Evolutionary conservation across 805 yeast species (phyloP).

Genomic region (Sungouiella thailandica): DNA sequence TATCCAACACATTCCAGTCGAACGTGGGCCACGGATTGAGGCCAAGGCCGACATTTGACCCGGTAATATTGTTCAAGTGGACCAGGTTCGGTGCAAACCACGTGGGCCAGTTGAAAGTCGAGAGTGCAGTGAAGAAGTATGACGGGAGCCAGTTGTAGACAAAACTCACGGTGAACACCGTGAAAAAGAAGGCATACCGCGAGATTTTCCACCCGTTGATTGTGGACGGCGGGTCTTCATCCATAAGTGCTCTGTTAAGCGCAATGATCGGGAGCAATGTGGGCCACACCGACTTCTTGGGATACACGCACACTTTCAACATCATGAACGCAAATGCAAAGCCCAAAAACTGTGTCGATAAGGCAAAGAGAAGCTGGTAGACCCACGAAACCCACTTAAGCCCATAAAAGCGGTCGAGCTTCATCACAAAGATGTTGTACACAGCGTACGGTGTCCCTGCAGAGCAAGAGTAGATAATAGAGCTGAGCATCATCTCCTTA

Average conservation of each 20-base stretch:
- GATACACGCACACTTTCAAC: conserved; percentile 48
- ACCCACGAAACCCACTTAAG: conserved; percentile 44
- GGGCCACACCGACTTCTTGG: conserved; percentile 41
- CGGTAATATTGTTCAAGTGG: conserved; percentile 36
- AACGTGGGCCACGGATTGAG: conserved; percentile 39
- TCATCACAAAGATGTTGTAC: conserved; percentile 41
- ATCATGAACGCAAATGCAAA: conserved; percentile 63
- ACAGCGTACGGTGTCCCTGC: conserved; percentile 39
- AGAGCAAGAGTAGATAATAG: conserved; percentile 40
- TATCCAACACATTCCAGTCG: conserved; percentile 39
- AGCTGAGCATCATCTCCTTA: conserved; percentile 42
- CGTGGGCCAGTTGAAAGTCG: conserved; percentile 42
- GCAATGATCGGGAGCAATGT: conserved; percentile 41
- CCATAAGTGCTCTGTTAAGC: conserved; percentile 36
- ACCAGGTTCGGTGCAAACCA: conserved; percentile 38
- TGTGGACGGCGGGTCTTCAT: conserved; percentile 20
- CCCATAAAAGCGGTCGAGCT: conserved; percentile 37
- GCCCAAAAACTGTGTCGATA: conserved; percentile 60
- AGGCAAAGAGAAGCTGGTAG: conserved; percentile 47
- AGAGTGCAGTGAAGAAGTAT: conserved; percentile 33
- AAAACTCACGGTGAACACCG: conserved; percentile 30
- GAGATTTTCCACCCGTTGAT: conserved; percentile 40
- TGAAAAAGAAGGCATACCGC: conserved; percentile 34
- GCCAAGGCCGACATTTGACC: conserved; percentile 35
- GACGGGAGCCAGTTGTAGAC: conserved; percentile 41